Base-by-base conservation (phyloP, 2,329 filamentous ascomycete species). In the Samsoniella hepiali region DNA sequence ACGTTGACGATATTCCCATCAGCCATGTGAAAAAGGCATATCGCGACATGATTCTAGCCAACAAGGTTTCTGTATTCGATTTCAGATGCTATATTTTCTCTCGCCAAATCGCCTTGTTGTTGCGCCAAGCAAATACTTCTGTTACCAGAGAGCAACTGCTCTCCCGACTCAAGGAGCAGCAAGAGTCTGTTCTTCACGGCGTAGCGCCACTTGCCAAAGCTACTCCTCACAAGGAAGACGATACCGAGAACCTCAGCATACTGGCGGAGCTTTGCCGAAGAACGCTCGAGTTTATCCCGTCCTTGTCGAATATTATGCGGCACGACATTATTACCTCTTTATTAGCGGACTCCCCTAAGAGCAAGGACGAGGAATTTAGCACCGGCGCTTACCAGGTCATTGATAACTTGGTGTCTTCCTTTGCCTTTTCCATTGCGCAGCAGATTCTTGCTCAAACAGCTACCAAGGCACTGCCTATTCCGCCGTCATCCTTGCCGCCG, bases 11-110 rank as follows among this genome's bases (percentile, higher is more conserved):
- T 54, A 87, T 88, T 55, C 82, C 86, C 32, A 83, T 89, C 67
- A 85, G 82, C 66, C 79, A 86, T 10, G 81, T 83, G 1, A 87
- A 86, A 66, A 97, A 97, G 74, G 84, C 91, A 1, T 99, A 98
- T 72, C 87, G 94, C 58, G 92, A 96, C 63, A 86, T 96, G 70
- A 99, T 99, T 56, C 81, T 99, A 45, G 89, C 91, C 15, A 99
- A 96, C 77, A 91, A 97, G 68, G 96, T 99, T 42, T 99, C 95
- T 0, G 82, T 97, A 3, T 97, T 98, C 72, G 95, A 99, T 74
- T 98, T 99, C 73, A 84, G 91, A 57, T 91, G 90, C 69, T 99
- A 99, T 73, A 88, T 99, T 13, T 99, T 98, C 74, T 88, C 92
- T 3, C 86, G 95, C 31, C 94, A 99, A 70, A 86, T 97, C 66